Percentiles rank a stretch among this genome's conserved stretches.
These are phyloP conservation scores for Penicillium hesseltinei DNA, from an alignment of 2,329 filamentous ascomycete species.

Conservation along the genomic window DNA sequence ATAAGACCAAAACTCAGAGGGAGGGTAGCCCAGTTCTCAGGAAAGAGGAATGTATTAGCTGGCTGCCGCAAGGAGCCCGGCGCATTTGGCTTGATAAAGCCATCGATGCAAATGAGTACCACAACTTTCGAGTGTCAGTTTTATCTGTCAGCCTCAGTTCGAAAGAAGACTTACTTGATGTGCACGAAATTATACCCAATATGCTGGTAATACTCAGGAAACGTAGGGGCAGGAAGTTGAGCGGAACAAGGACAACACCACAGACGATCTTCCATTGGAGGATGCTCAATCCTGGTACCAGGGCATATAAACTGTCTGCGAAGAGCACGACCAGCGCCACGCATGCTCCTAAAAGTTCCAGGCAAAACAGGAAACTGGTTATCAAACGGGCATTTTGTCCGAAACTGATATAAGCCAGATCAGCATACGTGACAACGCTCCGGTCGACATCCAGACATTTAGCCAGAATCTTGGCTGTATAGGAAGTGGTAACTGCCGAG, in stretches of 20 bases:
- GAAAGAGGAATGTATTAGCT: conserved; percentile 76
- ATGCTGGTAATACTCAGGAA: conserved; percentile 87
- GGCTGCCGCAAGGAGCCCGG: conserved; percentile 84
- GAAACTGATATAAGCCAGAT: conserved; percentile 88
- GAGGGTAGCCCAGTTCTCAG: conserved; percentile 79
- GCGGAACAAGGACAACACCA: conserved; percentile 71
- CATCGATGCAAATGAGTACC: conserved; percentile 78
- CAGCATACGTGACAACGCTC: conserved; percentile 88
- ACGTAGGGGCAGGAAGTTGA: conserved; percentile 81
- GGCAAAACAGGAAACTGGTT: conserved; percentile 79
- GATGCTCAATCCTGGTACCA: conserved; percentile 69
- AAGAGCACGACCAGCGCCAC: conserved; percentile 92
- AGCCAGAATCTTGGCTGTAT: conserved; percentile 80
- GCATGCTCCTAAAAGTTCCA: conserved; percentile 84
- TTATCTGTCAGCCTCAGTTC: not conserved
- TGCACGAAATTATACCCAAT: conserved; percentile 85
- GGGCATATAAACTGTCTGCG: conserved; percentile 76
- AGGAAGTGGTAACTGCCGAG: conserved; percentile 73
- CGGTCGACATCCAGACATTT: conserved; percentile 85
- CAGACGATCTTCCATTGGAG: conserved; percentile 83
- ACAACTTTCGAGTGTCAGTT: conserved; percentile 61
- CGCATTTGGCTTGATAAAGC: conserved; percentile 72
- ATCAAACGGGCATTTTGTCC: conserved; percentile 76
- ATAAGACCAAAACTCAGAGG: conserved; percentile 86
- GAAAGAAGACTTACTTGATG: conserved; percentile 66